phyloP scores from a whole-genome alignment of 148 eudicot species.

The Chenopodium berlandieri region DNA sequence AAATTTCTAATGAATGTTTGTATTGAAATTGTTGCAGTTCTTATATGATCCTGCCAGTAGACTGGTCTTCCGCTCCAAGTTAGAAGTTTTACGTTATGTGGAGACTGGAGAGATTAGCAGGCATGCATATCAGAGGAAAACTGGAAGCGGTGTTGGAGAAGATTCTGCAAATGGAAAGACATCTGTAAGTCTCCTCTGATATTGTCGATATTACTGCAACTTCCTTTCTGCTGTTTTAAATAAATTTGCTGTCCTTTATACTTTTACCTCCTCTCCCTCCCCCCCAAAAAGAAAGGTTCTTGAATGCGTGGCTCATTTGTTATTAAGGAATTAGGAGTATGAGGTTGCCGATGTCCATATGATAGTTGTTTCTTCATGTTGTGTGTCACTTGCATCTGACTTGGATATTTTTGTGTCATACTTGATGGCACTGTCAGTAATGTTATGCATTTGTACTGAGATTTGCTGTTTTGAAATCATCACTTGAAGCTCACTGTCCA shows the following conservation, averaged over 20 bases:
- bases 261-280: too few relatives aligned
- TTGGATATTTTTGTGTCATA: too few relatives aligned
- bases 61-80: conserved; percentile 63
- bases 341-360: too few relatives aligned
- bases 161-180: conserved; percentile 28
- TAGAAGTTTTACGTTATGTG: conserved; percentile 63
- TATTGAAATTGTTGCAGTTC: conserved; percentile 36
- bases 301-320: not conserved
- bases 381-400: too few relatives aligned
- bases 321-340: not conserved
- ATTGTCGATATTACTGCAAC: not conserved
- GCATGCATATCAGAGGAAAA: conserved; percentile 63
- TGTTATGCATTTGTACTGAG: too few relatives aligned
- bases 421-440: too few relatives aligned
- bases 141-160: conserved; percentile 26
- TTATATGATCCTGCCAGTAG: conserved; percentile 54
- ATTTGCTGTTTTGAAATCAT: too few relatives aligned
- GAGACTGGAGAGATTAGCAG: conserved; percentile 56
- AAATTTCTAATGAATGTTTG: conserved; percentile 2
- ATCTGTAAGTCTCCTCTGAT: conserved; percentile 38
- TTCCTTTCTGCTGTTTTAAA: conserved; percentile 12
- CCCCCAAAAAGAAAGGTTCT: not conserved
- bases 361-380: too few relatives aligned
- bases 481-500: too few relatives aligned
- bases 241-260: not conserved